Evolutionary conservation across 352 stramenopile genomes (phyloP), one percentile per base, ranked within the genome.

Genomic region (Phytophthora tentaculata): DNA sequence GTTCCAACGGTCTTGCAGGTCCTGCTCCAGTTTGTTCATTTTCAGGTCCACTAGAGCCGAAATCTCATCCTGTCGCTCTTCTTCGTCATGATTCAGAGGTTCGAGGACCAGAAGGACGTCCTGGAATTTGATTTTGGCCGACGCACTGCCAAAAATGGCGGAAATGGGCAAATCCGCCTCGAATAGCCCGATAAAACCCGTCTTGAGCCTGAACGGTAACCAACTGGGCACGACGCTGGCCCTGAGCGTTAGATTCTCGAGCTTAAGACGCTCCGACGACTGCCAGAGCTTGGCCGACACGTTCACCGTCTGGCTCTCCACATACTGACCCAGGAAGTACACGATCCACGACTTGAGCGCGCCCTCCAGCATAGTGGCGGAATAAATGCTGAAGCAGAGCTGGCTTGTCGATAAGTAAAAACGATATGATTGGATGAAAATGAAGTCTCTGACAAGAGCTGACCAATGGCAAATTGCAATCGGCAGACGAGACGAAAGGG

Each of bases 251-350:
- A 97, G 58, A 62, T 91, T 92, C 73, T 96, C 85, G 67, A 95
- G 88, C 68, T 94, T 94, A 9, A 97, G 82, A 6, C 86, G 81
- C 73, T 97, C 88, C 24, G 86, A 96, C 23, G 88, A 91, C 41
- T 90, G 90, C 88, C 86, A 96, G 5, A 96, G 84, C 68, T 96
- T 95, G 22, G 84, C 86, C n/a, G 85, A 94, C 26, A 97, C 83
- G 37, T 91, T 86, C 51, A 96, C 73, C 43, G 78, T 92, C 54
- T 96, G 75, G 45, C 86, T 95, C 67, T 97, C 88, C 26, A 97
- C 89, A 75, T 95, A 97, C 45, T 96, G 83, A 8, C 84, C 89
- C 24, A 97, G 70, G 61, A 97, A 95, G 59, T 93, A 82, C 56
- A 76, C 69, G 56, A 95, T 90, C 82, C 88, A 95, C 52, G 88